A percentile compares a stretch with the other conserved stretches of the same genome.
Conservation (phyloP, 108 stramenopile species). For the Bacterosira constricta region DNA sequence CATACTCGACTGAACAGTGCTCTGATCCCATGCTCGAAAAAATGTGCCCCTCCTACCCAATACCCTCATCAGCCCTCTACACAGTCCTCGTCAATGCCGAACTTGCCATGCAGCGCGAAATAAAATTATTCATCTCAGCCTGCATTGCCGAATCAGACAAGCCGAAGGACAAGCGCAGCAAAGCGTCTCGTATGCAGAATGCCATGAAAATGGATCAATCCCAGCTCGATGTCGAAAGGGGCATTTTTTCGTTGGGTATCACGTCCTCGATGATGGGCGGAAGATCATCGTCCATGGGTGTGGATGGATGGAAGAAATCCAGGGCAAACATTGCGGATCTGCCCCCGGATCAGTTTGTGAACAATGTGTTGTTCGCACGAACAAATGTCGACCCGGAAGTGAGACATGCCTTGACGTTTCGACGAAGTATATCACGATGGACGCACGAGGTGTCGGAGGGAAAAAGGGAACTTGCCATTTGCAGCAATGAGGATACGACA, state of each 20-base stretch:
- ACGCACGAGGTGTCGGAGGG: constrained; percentile 59
- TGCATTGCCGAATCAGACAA: constrained; percentile 66
- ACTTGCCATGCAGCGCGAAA: constrained; percentile 75
- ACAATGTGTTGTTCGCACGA: constrained; percentile 70
- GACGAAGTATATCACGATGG: constrained; percentile 73
- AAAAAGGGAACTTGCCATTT: constrained; percentile 60
- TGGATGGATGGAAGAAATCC: constrained; percentile 25
- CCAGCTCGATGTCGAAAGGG: constrained; percentile 51
- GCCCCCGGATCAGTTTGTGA: constrained; percentile 69
- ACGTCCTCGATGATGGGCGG: constrained; percentile 11
- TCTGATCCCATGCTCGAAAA: constrained; percentile 39
- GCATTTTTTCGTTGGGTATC: constrained; percentile 77
- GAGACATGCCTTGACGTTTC: constrained; percentile 81
- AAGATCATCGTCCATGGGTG: constrained; percentile 6
- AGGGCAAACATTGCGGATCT: constrained; percentile 62
- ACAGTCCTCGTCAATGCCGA: constrained; percentile 61
- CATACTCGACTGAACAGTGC: constrained; percentile 4
- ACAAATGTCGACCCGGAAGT: constrained; percentile 75
- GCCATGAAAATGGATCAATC: constrained; percentile 44
- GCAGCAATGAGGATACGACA: constrained; percentile 76
- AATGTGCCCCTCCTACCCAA: constrained; percentile 40
- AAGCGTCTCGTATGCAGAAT: constrained; percentile 27
- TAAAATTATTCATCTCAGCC: constrained; percentile 74
- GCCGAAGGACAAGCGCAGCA: constrained; percentile 34
- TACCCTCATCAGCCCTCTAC: constrained; percentile 62